Conservation (phyloP, 257 asterid genomes). For the Agastache rugosa region DNA sequence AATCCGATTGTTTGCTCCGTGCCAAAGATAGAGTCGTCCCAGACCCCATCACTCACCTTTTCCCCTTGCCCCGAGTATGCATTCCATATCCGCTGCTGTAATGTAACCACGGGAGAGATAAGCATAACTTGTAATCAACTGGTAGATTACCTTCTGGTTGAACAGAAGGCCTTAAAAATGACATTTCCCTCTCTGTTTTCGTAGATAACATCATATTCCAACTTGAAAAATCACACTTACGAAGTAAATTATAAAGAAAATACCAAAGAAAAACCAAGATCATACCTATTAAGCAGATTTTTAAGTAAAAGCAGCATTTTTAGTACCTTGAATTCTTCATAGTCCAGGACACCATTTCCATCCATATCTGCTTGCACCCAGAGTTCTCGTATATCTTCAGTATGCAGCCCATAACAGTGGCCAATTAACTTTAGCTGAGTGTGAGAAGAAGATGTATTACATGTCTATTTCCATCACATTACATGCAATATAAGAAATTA, state of each 20-base stretch:
- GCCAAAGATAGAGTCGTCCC: constrained; percentile 45
- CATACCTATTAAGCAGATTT: background rate
- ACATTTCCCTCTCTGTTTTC: too few species aligned
- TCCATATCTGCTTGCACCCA: constrained; percentile 89
- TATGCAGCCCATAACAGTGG: constrained; percentile 76
- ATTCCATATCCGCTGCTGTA: constrained; percentile 89
- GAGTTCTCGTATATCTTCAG: constrained; percentile 75
- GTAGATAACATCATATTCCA: too few species aligned
- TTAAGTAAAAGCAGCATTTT: background rate
- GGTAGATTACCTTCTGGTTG: too few species aligned
- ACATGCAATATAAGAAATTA: background rate
- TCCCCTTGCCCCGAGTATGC: constrained; percentile 61
- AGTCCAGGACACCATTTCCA: constrained; percentile 79
- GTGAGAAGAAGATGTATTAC: constrained; percentile 12
- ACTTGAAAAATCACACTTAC: background rate
- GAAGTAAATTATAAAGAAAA: too few species aligned
- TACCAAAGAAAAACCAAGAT: background rate
- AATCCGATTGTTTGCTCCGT: constrained; percentile 85
- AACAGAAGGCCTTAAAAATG: too few species aligned
- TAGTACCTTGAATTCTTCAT: constrained; percentile 79
- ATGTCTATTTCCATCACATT: background rate
- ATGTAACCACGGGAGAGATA: background rate
- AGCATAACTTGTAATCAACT: background rate
- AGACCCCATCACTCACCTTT: constrained; percentile 45
- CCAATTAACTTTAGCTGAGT: constrained; percentile 85